These are phyloP conservation scores for Kwoniella sp. DNA, from an alignment of 768 basidiomycete genomes.

Conservation along the genomic window DNA sequence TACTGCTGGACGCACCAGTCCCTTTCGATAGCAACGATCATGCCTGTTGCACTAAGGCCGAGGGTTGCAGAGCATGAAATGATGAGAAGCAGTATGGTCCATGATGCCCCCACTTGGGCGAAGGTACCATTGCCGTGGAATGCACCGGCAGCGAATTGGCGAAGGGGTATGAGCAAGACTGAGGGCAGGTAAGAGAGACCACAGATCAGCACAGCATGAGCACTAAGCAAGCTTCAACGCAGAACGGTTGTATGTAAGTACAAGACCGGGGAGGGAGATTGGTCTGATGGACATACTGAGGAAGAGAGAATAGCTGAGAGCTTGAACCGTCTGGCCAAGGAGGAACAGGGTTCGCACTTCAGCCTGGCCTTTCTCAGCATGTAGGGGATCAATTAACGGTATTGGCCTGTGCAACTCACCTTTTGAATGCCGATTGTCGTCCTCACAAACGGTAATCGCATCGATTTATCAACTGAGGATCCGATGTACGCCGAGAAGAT, in stretches of 20 bases:
- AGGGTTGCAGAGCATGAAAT: conserved; percentile 35
- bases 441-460: conserved; percentile 40
- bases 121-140: conserved; percentile 27
- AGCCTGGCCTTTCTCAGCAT: neutral
- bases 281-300: conserved; percentile 30
- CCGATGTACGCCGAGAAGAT: conserved; percentile 48
- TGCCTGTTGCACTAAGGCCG: conserved; percentile 40
- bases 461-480: conserved; percentile 41
- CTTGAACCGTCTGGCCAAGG: conserved; percentile 20
- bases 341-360: too few relatives aligned
- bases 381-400: neutral
- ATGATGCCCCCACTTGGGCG: conserved; percentile 9
- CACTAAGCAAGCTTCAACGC: too few relatives aligned
- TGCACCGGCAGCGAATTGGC: conserved; percentile 21
- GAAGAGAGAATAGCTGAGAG: conserved; percentile 34
- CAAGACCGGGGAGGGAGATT: too few relatives aligned
- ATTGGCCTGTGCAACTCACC: conserved; percentile 11
- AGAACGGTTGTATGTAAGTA: too few relatives aligned
- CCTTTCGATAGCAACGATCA: conserved; percentile 50
- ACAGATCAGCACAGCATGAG: too few relatives aligned
- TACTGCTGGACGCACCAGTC: conserved; percentile 48
- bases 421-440: conserved; percentile 46
- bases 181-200: neutral
- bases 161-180: conserved; percentile 37
- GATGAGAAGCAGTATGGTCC: conserved; percentile 34